Base-by-base conservation (phyloP, 2,329 filamentous ascomycete species). In the Talaromyces sp. region DNA sequence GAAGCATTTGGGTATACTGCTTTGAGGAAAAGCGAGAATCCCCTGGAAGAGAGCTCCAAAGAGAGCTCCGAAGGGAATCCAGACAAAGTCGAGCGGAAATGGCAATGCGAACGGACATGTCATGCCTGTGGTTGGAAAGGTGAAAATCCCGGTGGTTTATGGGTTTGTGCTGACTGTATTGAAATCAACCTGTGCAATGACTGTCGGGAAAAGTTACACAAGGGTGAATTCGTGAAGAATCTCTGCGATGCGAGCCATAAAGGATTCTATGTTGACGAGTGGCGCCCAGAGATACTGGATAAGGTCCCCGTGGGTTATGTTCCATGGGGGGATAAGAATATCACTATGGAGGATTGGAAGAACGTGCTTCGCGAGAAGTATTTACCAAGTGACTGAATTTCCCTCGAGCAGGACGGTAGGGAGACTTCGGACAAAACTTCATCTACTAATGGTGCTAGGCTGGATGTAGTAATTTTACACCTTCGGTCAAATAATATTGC, bases 131-230 rank as follows among this genome's bases (percentile, higher is more conserved):
- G 24, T 13, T 70, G 61, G 64, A n/a, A n/a, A n/a, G n/a, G n/a
- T n/a, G 43, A 46, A 13, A 56, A 54, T n/a, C 62, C 65, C 9
- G 56, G 64, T 30, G 60, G 67, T 20, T 59, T 70, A 46, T 64
- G 64, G 48, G 60, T 58, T 45, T 69, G 67, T 55, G 60, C 54
- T 49, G 65, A 69, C 45, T 70, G 66, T 20, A 30, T 48, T 44
- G 60, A 66, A 24, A 47, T 68, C 19, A 54, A 58, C 3, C 61
- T 70, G 37, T 60, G 60, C 10, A 20, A 17, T n/a, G 37, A 54
- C 5, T 69, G 65, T 44, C 51, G 57, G 10, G 49, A 61, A 8
- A 57, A 56, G 11, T 45, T 65, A 0, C 56, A 60, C 39, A 41
- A 49, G 10, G 58, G 55, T 11, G 53, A 51, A 33, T 49, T 80